These are phyloP conservation scores for Arthroderma uncinatum DNA, from an alignment of 2,329 filamentous ascomycete genomes.

Conservation along the genomic window DNA sequence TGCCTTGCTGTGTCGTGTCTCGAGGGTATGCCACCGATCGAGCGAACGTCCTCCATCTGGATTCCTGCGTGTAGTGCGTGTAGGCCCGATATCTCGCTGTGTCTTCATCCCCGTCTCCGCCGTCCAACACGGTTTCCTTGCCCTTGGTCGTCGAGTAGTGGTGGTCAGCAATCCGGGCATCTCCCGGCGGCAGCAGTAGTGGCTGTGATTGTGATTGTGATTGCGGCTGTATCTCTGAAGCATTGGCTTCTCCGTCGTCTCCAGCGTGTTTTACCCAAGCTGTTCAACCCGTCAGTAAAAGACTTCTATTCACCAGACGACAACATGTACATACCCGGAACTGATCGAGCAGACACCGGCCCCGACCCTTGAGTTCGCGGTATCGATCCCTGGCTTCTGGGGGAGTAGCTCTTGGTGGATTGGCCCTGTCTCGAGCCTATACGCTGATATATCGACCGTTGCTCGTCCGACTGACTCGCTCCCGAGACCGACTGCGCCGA, in stretches of 20 bases:
- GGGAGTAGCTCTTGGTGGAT: constrained; percentile 4
- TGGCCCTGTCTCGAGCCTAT: constrained; percentile 1
- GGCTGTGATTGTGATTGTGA: constrained; percentile 1
- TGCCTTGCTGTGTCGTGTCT: constrained; percentile 26
- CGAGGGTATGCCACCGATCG: constrained; percentile 34
- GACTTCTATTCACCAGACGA: neutral
- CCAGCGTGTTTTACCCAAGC: constrained; percentile 15
- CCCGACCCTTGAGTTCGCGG: neutral
- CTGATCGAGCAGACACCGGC: neutral
- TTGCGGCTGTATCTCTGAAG: neutral
- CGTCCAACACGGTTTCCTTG: neutral
- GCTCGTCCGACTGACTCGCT: constrained; percentile 12
- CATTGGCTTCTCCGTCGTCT: neutral
- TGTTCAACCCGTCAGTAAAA: neutral
- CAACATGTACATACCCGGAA: constrained; percentile 7
- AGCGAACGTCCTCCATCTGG: constrained; percentile 39
- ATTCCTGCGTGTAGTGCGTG: constrained; percentile 23
- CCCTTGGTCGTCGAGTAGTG: constrained; percentile 11
- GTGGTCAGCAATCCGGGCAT: constrained; percentile 14
- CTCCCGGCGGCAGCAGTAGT: constrained; percentile 9
- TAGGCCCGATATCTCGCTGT: neutral
- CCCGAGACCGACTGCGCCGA: constrained; percentile 14
- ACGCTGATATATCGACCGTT: constrained; percentile 1
- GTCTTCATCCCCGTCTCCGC: constrained; percentile 1
- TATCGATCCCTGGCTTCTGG: neutral